Conservation (phyloP, 2,329 filamentous ascomycete genomes). For the Diplodia seriata region DNA sequence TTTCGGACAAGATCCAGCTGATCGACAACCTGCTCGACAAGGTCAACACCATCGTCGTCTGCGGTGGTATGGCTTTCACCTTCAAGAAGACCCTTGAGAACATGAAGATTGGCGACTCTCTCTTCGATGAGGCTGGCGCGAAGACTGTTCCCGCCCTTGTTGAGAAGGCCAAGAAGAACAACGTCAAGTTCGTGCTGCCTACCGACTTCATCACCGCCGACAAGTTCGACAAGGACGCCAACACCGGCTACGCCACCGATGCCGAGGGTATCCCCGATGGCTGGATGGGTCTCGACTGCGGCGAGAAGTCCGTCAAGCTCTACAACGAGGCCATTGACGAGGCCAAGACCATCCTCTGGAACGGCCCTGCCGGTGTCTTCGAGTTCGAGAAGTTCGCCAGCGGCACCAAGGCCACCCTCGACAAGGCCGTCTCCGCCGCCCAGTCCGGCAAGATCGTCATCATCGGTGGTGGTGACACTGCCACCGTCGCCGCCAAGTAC, state of each 20-base stretch:
- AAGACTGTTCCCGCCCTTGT: slow-evolving; percentile 88
- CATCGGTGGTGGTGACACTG: slow-evolving; percentile 97
- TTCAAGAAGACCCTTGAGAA: slow-evolving; percentile 99
- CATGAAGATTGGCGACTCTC: slow-evolving; percentile 85
- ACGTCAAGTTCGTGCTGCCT: slow-evolving; percentile 92
- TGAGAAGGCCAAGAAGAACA: slow-evolving; percentile 95
- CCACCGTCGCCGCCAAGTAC: slow-evolving; percentile 97
- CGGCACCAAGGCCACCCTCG: slow-evolving; percentile 90
- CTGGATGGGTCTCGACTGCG: slow-evolving; percentile 98
- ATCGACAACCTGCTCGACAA: slow-evolving; percentile 99
- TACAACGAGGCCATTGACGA: slow-evolving; percentile 87
- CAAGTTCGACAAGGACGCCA: slow-evolving; percentile 88
- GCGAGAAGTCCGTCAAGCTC: slow-evolving; percentile 83
- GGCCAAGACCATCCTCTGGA: slow-evolving; percentile 98
- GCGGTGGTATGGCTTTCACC: slow-evolving; percentile 98
- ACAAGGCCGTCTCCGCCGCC: slow-evolving; percentile 83
- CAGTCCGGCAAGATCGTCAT: slow-evolving; percentile 93
- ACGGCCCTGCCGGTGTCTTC: slow-evolving; percentile 96
- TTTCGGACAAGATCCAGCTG: slow-evolving; percentile 99
- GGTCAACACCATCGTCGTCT: slow-evolving; percentile 95
- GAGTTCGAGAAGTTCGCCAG: slow-evolving; percentile 94
- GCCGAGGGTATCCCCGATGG: slow-evolving; percentile 90
- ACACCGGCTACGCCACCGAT: slow-evolving; percentile 82
- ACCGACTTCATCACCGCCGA: slow-evolving; percentile 96
- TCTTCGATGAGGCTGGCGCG: slow-evolving; percentile 93